Base-by-base conservation (phyloP, 305 asterid genomes). In the Fraxinus ornus region DNA sequence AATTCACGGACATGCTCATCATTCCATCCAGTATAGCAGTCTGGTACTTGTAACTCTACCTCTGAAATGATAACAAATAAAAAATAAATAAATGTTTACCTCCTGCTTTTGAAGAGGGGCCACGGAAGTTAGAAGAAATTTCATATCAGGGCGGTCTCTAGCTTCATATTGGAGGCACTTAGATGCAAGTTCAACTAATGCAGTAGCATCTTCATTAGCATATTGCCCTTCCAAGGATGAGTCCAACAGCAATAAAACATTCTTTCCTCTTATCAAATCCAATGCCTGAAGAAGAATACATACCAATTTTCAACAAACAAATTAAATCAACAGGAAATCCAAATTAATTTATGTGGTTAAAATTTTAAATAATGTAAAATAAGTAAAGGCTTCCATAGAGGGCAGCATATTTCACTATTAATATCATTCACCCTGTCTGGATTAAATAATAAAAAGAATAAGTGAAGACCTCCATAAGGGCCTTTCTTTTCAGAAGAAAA, bases 161-260 rank as follows among this genome's bases (percentile, higher is more conserved):
- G 97, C 96, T 88, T 97, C 99, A 19, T 97, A 97, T 83, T 94
- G 97, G 71, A 97, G 98, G 86, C 99, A 97, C 85, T 89, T 93
- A 5, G 99, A 93, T 28, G 99, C 98, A 73, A 97, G 95, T 85
- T 97, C 98, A 37, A 97, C 97, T 85, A 97, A 86, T 33, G 95
- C 92, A 7, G 98, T 92, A 44, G 98, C 98, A 81, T 94, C 99
- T 87, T 97, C 99, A 60, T 91, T 90, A 62, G 92, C 91, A 84
- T 93, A 97, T 88, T 97, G 99, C 22, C 99, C 99, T 91, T 94
- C 98, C 88, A 97, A 83, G 57, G 99, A 97, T 13, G 99, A 97
- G 87, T 97, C 99, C 96, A 94, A 92, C 82, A 94, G 87, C 91
- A 97, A 78, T 83, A 92, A 76, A 41, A 94, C 86, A 81, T 97